Conservation (phyloP, 2,329 filamentous ascomycete genomes). For the Monosporascus cannonballus region DNA sequence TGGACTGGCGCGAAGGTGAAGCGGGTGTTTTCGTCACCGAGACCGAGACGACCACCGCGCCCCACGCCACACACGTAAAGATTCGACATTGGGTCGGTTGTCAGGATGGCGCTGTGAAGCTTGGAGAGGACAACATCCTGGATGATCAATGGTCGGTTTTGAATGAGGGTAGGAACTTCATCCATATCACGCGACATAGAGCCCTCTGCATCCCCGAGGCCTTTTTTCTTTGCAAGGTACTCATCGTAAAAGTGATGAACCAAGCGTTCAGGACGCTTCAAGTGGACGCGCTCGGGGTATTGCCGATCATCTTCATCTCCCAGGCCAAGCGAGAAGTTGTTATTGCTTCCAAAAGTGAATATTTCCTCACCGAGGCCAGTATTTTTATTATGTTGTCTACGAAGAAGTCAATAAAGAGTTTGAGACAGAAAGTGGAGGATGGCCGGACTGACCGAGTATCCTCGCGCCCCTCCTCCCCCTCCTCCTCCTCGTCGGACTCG, state of each 20-base stretch:
- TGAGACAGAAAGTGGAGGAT: conserved; percentile 17
- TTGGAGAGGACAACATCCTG: conserved; percentile 86
- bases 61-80: conserved; percentile 91
- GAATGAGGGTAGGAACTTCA: conserved; percentile 67
- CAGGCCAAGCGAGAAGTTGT: conserved; percentile 85
- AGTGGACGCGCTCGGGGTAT: conserved; percentile 75
- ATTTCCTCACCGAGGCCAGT: conserved; percentile 67
- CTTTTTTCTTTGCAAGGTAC: conserved; percentile 44
- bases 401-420: conserved; percentile 25
- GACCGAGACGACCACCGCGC: conserved; percentile 79
- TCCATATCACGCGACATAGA: conserved; percentile 25
- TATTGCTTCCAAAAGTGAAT: conserved; percentile 93
- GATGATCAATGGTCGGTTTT: conserved; percentile 66
- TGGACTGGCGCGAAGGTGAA: conserved; percentile 83
- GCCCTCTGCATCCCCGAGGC: conserved; percentile 21
- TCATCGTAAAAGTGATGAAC: conserved; percentile 68
- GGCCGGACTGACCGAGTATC: conserved; percentile 16
- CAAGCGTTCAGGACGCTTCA: conserved; percentile 73
- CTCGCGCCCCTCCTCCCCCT: conserved; percentile 33
- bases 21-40: conserved; percentile 82
- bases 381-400: conserved; percentile 18
- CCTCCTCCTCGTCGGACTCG: conserved; percentile 51
- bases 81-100: conserved; percentile 81
- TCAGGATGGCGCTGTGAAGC: conserved; percentile 82
- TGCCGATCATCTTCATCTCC: conserved; percentile 96